These are phyloP conservation scores for Penicillium brevicompactum DNA, from an alignment of 2,329 filamentous ascomycete genomes.

Conservation along the genomic window DNA sequence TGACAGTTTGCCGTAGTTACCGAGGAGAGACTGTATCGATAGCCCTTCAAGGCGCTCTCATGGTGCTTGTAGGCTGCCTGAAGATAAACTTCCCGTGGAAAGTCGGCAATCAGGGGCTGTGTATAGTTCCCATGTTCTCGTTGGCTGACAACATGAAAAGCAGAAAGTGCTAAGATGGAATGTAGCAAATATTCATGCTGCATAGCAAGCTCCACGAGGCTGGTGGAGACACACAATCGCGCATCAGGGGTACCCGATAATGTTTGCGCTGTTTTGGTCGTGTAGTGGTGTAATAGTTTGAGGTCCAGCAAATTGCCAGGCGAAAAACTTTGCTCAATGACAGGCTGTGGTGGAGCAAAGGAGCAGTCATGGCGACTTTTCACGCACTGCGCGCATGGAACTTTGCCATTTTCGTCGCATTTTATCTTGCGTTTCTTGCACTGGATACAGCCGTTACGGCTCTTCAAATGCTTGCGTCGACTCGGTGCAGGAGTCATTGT, in stretches of 20 bases:
- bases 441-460: slow-evolving; percentile 1
- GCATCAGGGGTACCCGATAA: background rate
- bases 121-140: background rate
- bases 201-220: background rate
- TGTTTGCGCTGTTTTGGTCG: background rate
- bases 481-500: background rate
- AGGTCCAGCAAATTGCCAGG: background rate
- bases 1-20: background rate
- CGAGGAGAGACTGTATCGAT: background rate
- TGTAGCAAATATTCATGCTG: background rate
- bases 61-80: background rate
- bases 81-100: background rate
- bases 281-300: background rate
- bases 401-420: background rate
- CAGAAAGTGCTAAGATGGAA: background rate
- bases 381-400: background rate
- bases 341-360: background rate
- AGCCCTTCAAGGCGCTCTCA: background rate
- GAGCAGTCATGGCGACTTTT: background rate
- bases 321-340: background rate
- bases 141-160: background rate
- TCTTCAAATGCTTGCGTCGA: slow-evolving; percentile 3
- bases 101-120: background rate
- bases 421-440: slow-evolving; percentile 3
- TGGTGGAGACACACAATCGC: background rate